phyloP scores from a whole-genome alignment of 148 eudicot species.

The Rhododendron griersonianum region DNA sequence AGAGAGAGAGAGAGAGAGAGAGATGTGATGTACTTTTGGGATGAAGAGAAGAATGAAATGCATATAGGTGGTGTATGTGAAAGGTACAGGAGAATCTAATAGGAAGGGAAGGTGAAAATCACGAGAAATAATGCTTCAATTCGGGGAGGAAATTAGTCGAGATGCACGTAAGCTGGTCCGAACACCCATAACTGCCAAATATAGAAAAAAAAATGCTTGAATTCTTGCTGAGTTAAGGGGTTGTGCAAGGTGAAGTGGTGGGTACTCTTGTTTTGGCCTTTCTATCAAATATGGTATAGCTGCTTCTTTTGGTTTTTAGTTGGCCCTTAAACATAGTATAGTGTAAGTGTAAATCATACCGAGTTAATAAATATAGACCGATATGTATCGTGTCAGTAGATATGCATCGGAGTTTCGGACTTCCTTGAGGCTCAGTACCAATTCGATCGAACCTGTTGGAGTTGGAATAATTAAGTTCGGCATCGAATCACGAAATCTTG shows the following conservation, averaged over 20 bases:
- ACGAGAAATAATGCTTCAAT: background rate
- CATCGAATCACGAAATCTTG: background rate
- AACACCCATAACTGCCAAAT: background rate
- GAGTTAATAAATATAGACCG: background rate
- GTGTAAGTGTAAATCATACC: background rate
- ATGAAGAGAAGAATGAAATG: background rate
- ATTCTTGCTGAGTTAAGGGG: background rate
- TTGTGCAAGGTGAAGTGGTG: background rate
- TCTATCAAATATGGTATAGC: background rate
- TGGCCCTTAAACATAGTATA: background rate
- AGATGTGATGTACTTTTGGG: background rate
- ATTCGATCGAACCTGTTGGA: background rate
- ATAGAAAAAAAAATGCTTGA: background rate
- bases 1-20: background rate
- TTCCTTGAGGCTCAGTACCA: background rate
- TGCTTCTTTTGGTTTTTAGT: background rate
- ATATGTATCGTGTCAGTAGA: background rate
- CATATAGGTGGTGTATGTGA: slow-evolving; percentile 1
- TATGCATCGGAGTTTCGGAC: too few relatives aligned
- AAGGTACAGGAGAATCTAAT: slow-evolving; percentile 7
- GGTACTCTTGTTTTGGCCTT: background rate
- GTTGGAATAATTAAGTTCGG: background rate
- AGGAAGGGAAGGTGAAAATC: background rate
- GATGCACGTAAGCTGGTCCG: too few relatives aligned
- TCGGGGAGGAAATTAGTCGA: background rate